phyloP scores from a whole-genome alignment of 345 rosid species.

The Boechera stricta region DNA sequence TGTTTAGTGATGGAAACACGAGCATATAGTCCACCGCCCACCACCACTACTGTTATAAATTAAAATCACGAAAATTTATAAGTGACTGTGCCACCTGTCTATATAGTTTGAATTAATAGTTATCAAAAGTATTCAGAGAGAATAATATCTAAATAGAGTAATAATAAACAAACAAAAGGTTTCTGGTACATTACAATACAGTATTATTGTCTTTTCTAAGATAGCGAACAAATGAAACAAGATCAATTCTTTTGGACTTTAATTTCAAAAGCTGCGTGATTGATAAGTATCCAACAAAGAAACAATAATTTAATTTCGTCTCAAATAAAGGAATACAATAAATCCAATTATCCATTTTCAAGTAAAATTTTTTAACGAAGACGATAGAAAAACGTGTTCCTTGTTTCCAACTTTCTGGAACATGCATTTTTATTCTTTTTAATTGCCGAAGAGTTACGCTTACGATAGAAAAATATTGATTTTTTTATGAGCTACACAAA shows the following conservation, averaged over 20 bases:
- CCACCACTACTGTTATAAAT: not conserved
- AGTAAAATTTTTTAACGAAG: not conserved
- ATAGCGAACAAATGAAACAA: conserved; percentile 34
- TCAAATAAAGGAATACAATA: conserved; percentile 26
- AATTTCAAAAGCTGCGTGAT: conserved; percentile 41
- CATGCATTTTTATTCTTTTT: not conserved
- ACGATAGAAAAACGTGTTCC: conserved; percentile 30
- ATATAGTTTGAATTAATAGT: not conserved
- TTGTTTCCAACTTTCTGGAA: conserved; percentile 38
- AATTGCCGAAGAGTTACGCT: conserved; percentile 20
- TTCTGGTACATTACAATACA: conserved; percentile 25
- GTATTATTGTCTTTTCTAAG: conserved; percentile 36
- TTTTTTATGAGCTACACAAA: not conserved
- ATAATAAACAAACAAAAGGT: conserved; percentile 30
- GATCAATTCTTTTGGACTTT: not conserved
- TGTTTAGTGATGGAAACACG: not conserved
- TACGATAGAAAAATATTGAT: not conserved
- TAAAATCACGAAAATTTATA: not conserved
- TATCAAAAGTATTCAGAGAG: not conserved
- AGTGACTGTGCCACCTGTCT: conserved; percentile 22
- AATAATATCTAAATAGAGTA: conserved; percentile 7
- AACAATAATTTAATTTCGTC: conserved; percentile 14
- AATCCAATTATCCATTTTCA: conserved; percentile 29
- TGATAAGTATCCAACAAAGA: conserved; percentile 14
- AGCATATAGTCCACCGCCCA: conserved; percentile 1